Conservation (phyloP, 2,329 filamentous ascomycete species). For the Pseudonectria buxi region DNA sequence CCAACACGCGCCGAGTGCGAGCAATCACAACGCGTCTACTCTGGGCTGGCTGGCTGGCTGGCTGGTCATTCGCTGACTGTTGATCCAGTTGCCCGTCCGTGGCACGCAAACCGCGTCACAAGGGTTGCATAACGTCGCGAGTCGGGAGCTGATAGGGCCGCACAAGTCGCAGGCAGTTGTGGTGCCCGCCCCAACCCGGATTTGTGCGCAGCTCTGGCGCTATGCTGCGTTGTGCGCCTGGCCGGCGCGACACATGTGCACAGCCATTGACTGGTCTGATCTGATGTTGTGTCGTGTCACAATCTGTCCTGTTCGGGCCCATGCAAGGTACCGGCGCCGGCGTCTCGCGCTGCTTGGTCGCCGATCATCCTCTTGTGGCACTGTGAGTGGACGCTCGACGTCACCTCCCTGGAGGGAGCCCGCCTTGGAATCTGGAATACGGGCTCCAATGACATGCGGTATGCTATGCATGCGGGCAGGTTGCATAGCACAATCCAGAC, state of each 20-base stretch:
- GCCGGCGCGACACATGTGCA: constrained; percentile 21
- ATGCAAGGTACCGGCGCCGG: constrained; percentile 22
- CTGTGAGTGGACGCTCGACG: constrained; percentile 8
- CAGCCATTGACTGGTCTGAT: constrained; percentile 23
- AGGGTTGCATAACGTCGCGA: constrained; percentile 27
- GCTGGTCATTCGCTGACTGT: constrained; percentile 3
- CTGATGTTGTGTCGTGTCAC: constrained; percentile 20
- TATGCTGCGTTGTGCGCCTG: constrained; percentile 11
- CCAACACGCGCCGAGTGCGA: too few relatives aligned
- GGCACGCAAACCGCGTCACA: constrained; percentile 29
- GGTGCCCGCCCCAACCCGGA: constrained; percentile 10
- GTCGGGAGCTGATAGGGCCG: constrained; percentile 10
- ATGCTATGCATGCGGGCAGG: too few relatives aligned
- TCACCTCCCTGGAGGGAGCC: not conserved
- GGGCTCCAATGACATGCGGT: too few relatives aligned
- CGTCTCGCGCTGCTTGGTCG: constrained; percentile 14
- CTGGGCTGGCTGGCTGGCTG: too few relatives aligned
- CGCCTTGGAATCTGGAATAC: too few relatives aligned
- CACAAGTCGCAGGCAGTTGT: constrained; percentile 14
- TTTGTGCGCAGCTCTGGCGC: constrained; percentile 5
- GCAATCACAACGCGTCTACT: too few relatives aligned
- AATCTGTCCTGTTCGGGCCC: constrained; percentile 15
- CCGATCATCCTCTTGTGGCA: constrained; percentile 15
- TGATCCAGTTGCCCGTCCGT: constrained; percentile 3
- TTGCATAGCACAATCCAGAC: too few relatives aligned